Evolutionary conservation across 768 basidiomycete genomes (phyloP).

Genomic region (Candolleomyces eurysporus): DNA sequence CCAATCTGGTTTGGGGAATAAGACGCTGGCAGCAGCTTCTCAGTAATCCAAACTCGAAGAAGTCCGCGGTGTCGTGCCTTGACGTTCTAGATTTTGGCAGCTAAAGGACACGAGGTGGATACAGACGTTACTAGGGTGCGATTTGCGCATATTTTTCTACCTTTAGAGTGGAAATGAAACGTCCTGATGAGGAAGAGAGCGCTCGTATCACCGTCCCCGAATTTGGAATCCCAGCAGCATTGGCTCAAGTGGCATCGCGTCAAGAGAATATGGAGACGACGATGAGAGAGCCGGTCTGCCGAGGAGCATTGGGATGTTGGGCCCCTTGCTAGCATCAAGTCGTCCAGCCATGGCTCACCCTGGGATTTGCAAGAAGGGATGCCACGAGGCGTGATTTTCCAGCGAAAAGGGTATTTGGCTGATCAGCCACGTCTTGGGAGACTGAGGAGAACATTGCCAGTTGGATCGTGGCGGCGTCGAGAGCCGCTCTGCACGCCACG

Average conservation of each 20-base stretch:
- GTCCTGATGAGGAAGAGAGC: constrained; percentile 5
- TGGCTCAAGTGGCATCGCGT: background rate
- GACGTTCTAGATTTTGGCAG: constrained; percentile 20
- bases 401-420: constrained; percentile 7
- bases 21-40: constrained; percentile 27
- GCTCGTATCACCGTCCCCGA: background rate
- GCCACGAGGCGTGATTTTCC: constrained; percentile 15
- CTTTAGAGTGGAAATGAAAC: constrained; percentile 10
- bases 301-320: background rate
- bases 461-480: background rate
- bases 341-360: background rate
- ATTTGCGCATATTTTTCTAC: constrained; percentile 3
- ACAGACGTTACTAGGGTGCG: constrained; percentile 29
- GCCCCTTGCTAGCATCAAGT: background rate
- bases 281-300: background rate
- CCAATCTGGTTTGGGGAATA: constrained; percentile 33
- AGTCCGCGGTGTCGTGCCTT: constrained; percentile 41
- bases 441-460: background rate
- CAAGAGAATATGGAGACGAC: background rate
- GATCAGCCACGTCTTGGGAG: constrained; percentile 6
- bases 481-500: background rate
- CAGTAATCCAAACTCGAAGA: constrained; percentile 32
- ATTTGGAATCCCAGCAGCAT: background rate
- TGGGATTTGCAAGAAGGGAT: constrained; percentile 29
- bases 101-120: constrained; percentile 34